phyloP scores from a whole-genome alignment of 202 grass and related monocot species.

The Panicum virgatum region DNA sequence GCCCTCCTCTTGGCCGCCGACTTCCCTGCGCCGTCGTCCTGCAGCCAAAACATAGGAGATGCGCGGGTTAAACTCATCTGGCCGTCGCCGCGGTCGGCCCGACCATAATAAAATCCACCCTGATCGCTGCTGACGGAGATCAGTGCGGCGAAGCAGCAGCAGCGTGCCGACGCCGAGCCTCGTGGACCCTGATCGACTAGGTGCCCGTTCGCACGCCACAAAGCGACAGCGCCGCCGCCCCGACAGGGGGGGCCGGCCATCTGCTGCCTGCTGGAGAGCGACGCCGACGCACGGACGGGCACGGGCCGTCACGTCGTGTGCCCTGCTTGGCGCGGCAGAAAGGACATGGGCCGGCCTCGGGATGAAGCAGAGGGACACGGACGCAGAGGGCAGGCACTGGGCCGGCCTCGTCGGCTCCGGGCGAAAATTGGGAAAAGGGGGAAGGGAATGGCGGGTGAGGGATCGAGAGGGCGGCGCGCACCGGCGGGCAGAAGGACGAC shows the following conservation, averaged over 20 bases:
- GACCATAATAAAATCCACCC: too few relatives aligned
- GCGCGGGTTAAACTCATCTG: neutral
- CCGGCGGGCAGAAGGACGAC: constrained; percentile 31
- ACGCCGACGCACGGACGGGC: neutral
- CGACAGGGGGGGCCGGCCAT: neutral
- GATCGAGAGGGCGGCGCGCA: neutral
- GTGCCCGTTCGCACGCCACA: neutral
- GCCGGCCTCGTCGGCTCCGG: too few relatives aligned
- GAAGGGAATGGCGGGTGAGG: neutral
- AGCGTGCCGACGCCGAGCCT: too few relatives aligned
- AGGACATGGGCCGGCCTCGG: neutral
- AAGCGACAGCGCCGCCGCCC: neutral
- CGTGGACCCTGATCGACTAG: too few relatives aligned
- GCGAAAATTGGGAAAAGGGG: too few relatives aligned
- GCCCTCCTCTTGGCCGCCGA: constrained; percentile 24
- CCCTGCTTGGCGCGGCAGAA: neutral
- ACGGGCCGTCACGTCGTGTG: neutral
- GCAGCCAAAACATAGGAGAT: neutral
- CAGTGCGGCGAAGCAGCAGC: neutral
- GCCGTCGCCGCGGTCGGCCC: too few relatives aligned
- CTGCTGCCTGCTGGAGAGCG: neutral
- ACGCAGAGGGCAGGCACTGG: neutral
- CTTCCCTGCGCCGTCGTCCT: neutral
- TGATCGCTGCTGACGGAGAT: too few relatives aligned
- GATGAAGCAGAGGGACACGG: neutral